A percentile compares a stretch with the other conserved stretches of the same genome.
phyloP scores from a whole-genome alignment of 164 flowering plant species.

The Berberis vulgaris region DNA sequence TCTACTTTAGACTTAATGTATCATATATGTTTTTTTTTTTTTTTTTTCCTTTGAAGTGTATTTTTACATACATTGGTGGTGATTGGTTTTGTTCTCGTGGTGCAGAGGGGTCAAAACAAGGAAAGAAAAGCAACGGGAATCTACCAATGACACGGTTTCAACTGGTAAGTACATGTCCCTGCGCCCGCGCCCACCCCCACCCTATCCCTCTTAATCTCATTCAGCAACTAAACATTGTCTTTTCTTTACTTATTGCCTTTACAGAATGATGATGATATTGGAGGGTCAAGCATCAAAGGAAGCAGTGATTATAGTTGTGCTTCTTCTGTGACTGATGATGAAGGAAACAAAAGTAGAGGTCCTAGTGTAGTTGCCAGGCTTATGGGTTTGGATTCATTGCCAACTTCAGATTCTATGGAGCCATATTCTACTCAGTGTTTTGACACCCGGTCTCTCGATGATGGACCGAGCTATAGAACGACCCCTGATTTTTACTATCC shows the following conservation, averaged over 20 bases:
- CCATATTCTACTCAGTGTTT: constrained; percentile 51
- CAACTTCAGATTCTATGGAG: constrained; percentile 41
- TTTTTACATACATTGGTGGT: too few species aligned
- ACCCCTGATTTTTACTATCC: constrained; percentile 31
- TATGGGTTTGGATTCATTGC: constrained; percentile 93
- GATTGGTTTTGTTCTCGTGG: too few species aligned
- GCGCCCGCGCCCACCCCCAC: background rate
- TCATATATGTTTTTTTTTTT: too few species aligned
- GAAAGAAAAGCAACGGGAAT: constrained; percentile 47
- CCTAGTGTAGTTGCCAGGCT: constrained; percentile 93
- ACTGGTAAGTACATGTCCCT: constrained; percentile 33
- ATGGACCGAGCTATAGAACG: constrained; percentile 22
- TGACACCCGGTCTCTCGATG: constrained; percentile 44
- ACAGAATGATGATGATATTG: constrained; percentile 50
- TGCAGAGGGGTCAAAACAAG: constrained; percentile 64
- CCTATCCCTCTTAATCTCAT: background rate
- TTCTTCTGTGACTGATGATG: constrained; percentile 87
- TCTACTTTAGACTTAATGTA: too few species aligned
- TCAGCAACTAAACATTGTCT: background rate
- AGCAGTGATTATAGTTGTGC: constrained; percentile 73
- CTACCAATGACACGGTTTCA: constrained; percentile 30
- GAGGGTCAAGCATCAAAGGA: constrained; percentile 43
- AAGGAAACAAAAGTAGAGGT: constrained; percentile 46
- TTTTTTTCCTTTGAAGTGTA: too few species aligned
- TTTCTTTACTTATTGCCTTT: constrained; percentile 23